Percentiles rank a stretch among this genome's conserved stretches.
Conservation (phyloP, 1,284 basidiomycete species). For the Takashimella tepidaria region DNA sequence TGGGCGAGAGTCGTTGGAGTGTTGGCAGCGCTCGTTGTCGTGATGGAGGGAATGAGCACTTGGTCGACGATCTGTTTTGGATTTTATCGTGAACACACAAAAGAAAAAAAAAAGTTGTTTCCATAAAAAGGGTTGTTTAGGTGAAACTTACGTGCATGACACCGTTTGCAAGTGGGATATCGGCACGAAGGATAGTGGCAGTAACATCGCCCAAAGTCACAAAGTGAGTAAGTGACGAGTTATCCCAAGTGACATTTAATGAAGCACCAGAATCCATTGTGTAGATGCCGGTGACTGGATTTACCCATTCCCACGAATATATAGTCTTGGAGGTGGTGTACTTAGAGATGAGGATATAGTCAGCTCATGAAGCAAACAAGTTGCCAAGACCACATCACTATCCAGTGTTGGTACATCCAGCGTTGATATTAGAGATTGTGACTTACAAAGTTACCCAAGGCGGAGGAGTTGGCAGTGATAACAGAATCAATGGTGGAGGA, state of each 20-base stretch:
- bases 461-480: neutral
- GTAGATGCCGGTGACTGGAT: conserved; percentile 10
- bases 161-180: conserved; percentile 36
- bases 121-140: neutral
- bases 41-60: conserved; percentile 9
- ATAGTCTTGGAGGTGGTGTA: conserved; percentile 34
- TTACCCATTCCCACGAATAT: conserved; percentile 27
- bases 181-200: conserved; percentile 29
- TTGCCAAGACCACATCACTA: no score
- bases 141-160: conserved; percentile 39
- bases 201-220: conserved; percentile 12
- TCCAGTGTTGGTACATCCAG: no score
- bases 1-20: neutral
- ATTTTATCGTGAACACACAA: neutral
- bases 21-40: neutral
- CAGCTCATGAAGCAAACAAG: neutral
- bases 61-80: conserved; percentile 29
- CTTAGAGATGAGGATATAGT: conserved; percentile 12
- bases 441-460: neutral
- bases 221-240: conserved; percentile 11
- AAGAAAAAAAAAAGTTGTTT: neutral
- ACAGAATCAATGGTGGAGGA: neutral
- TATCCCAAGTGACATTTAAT: conserved; percentile 20
- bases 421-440: neutral
- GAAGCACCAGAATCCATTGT: conserved; percentile 24